A percentile compares a stretch with the other conserved stretches of the same genome.
Conservation (phyloP, 1,284 basidiomycete genomes). For the Ustilago curta region DNA sequence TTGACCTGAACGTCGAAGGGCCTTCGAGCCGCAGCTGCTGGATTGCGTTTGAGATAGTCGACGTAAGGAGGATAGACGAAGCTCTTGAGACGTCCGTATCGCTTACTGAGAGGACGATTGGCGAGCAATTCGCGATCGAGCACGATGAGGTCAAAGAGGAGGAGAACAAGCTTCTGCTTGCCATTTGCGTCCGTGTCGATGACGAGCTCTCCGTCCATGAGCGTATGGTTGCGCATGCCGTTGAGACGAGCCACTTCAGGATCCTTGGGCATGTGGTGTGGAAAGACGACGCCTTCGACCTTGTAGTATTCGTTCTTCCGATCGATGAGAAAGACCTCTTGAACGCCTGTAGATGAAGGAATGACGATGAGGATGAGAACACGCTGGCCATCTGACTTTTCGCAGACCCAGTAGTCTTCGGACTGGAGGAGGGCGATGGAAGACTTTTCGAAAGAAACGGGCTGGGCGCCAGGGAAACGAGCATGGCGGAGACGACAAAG, state of each 20-base stretch:
- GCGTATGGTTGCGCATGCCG: slow-evolving; percentile 76
- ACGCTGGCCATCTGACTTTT: slow-evolving; percentile 98
- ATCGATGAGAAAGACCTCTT: slow-evolving; percentile 81
- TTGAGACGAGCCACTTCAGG: slow-evolving; percentile 15
- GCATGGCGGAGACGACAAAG: slow-evolving; percentile 44
- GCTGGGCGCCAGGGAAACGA: slow-evolving; percentile 61
- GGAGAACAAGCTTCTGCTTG: slow-evolving; percentile 76
- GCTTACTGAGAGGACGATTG: slow-evolving; percentile 81
- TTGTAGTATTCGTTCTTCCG: slow-evolving; percentile 88
- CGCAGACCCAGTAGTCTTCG: slow-evolving; percentile 90
- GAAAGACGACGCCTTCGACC: slow-evolving; percentile 80
- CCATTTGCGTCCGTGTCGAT: slow-evolving; percentile 79
- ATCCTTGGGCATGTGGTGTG: slow-evolving; percentile 69
- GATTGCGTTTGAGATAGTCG: slow-evolving; percentile 78
- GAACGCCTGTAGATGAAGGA: slow-evolving; percentile 72
- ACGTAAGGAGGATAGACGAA: slow-evolving; percentile 86
- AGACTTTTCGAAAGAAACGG: slow-evolving; percentile 60
- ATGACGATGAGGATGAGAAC: slow-evolving; percentile 85
- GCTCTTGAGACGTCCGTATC: slow-evolving; percentile 85
- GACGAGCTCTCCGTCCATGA: slow-evolving; percentile 95
- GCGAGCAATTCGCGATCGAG: slow-evolving; percentile 88
- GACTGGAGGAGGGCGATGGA: slow-evolving; percentile 47
- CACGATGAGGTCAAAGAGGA: slow-evolving; percentile 94
- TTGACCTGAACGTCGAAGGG: slow-evolving; percentile 90
- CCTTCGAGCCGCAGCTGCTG: slow-evolving; percentile 75